Percentiles rank a stretch among this genome's conserved stretches.
phyloP scores from a whole-genome alignment of 768 basidiomycete species.

The Sutorius australiensis region DNA sequence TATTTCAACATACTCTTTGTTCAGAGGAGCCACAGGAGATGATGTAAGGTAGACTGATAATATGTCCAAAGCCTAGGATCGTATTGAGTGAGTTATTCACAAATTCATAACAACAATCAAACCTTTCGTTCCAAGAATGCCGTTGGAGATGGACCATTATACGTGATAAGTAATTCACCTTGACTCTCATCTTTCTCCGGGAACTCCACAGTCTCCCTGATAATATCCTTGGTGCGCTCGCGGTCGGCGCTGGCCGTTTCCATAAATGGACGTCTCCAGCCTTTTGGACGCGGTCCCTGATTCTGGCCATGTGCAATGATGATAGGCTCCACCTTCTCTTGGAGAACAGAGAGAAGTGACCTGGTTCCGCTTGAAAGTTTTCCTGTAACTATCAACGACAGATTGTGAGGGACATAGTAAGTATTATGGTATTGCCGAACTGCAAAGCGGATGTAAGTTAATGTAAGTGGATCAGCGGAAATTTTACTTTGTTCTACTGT shows the following conservation, averaged over 20 bases:
- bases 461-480: slow-evolving; percentile 1
- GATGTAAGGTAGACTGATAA: slow-evolving; percentile 87
- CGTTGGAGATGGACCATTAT: slow-evolving; percentile 71
- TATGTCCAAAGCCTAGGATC: slow-evolving; percentile 71
- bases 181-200: slow-evolving; percentile 96
- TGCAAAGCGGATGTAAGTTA: slow-evolving; percentile 33
- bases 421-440: slow-evolving; percentile 85
- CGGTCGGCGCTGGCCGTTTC: slow-evolving; percentile 77
- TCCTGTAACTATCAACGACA: slow-evolving; percentile 85
- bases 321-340: slow-evolving; percentile 77
- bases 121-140: slow-evolving; percentile 73
- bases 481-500: slow-evolving; percentile 81
- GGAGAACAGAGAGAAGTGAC: slow-evolving; percentile 77
- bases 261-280: slow-evolving; percentile 93
- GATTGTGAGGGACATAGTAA: slow-evolving; percentile 93
- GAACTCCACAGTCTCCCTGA: slow-evolving; percentile 76
- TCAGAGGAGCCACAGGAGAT: slow-evolving; percentile 73
- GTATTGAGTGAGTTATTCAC: neutral
- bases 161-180: slow-evolving; percentile 78
- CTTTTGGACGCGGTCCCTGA: slow-evolving; percentile 62
- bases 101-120: slow-evolving; percentile 1
- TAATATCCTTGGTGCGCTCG: slow-evolving; percentile 47
- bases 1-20: slow-evolving; percentile 91
- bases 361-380: slow-evolving; percentile 73
- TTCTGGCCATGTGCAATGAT: slow-evolving; percentile 74